These are phyloP conservation scores for Daldinia sp. DNA, from an alignment of 2,329 filamentous ascomycete genomes.

Conservation along the genomic window DNA sequence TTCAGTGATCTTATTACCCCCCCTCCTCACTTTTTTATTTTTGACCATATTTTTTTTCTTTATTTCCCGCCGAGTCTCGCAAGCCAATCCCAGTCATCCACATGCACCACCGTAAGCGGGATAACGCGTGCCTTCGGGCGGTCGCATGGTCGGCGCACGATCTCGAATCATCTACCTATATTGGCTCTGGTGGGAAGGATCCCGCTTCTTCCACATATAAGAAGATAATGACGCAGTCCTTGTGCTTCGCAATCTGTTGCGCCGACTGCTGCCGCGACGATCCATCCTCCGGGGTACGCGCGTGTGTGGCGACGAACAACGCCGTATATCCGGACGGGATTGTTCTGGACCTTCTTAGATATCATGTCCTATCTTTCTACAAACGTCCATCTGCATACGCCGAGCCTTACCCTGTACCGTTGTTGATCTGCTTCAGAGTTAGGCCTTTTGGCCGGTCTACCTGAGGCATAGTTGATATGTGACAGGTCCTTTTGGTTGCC, in stretches of 20 bases:
- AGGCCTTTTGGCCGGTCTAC: conserved; percentile 32
- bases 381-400: conserved; percentile 33
- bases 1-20: conserved; percentile 25
- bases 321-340: conserved; percentile 22
- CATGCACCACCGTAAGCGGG: conserved; percentile 38
- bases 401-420: conserved; percentile 11
- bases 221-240: conserved; percentile 33
- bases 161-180: conserved; percentile 39
- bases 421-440: conserved; percentile 25
- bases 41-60: neutral
- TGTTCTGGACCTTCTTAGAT: conserved; percentile 27
- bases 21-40: conserved; percentile 6
- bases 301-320: conserved; percentile 14
- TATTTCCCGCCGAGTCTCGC: conserved; percentile 39
- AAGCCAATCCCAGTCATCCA: conserved; percentile 40
- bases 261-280: conserved; percentile 18
- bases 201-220: conserved; percentile 18
- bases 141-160: conserved; percentile 36
- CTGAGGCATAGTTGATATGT: conserved; percentile 37
- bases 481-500: conserved; percentile 34
- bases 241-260: conserved; percentile 28
- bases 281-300: conserved; percentile 21
- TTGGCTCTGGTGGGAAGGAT: conserved; percentile 21
- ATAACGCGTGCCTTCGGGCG: conserved; percentile 37
- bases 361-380: conserved; percentile 25